Evolutionary conservation across 1,284 basidiomycete genomes (phyloP).

Genomic region (Marasmius sp.): DNA sequence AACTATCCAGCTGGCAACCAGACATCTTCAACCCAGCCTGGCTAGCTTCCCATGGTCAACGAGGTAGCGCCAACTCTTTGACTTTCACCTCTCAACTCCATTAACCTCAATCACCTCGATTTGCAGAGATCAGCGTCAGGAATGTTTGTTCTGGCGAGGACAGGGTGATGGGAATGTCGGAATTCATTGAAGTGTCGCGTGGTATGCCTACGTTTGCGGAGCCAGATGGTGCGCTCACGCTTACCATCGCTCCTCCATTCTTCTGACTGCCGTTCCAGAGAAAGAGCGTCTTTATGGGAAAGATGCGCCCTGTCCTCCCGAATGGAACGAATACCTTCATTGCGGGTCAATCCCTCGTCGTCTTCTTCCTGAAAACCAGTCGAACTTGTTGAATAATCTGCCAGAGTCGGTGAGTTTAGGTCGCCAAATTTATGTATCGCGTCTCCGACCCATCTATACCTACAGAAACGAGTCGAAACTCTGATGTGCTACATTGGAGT

Average conservation of each 20-base stretch:
- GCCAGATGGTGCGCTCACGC: slow-evolving; percentile 34
- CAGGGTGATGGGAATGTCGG: slow-evolving; percentile 37
- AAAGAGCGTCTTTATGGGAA: slow-evolving; percentile 67
- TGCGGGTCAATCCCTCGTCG: slow-evolving; percentile 45
- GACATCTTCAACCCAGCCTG: slow-evolving; percentile 55
- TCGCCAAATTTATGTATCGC: neutral
- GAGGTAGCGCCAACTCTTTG: slow-evolving; percentile 27
- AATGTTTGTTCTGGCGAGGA: slow-evolving; percentile 55
- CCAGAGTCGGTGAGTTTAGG: slow-evolving; percentile 38
- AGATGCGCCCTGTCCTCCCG: slow-evolving; percentile 62
- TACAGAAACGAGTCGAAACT: slow-evolving; percentile 61
- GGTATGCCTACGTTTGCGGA: slow-evolving; percentile 29
- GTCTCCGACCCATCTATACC: neutral
- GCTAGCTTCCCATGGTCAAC: slow-evolving; percentile 36
- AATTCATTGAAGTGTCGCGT: slow-evolving; percentile 46
- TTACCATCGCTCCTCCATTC: neutral
- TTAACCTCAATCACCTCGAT: neutral
- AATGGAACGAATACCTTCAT: slow-evolving; percentile 63
- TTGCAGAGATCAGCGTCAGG: slow-evolving; percentile 49
- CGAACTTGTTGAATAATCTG: slow-evolving; percentile 58
- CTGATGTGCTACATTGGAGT: slow-evolving; percentile 79
- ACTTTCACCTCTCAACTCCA: neutral
- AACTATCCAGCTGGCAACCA: slow-evolving; percentile 50
- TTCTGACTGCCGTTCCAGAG: slow-evolving; percentile 40
- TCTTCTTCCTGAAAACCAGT: slow-evolving; percentile 46